Evolutionary conservation across 1,284 basidiomycete genomes (phyloP).

Genomic region (Mycena citricolor): DNA sequence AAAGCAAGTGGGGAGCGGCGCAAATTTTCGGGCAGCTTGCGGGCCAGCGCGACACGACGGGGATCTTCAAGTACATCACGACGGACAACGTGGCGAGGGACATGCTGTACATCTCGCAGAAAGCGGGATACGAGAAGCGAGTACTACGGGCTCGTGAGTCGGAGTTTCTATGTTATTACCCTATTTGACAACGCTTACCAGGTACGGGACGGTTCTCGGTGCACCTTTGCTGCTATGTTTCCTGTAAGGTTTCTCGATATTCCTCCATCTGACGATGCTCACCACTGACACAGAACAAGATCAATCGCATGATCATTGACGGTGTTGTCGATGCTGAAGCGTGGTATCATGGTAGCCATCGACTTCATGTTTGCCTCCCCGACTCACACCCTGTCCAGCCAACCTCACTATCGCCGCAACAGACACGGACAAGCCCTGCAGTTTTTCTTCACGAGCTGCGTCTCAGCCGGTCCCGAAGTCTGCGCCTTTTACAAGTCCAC

Average conservation of each 20-base stretch:
- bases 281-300: constrained; percentile 12
- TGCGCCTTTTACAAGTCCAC: constrained; percentile 31
- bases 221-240: constrained; percentile 17
- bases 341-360: constrained; percentile 8
- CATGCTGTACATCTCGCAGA: constrained; percentile 16
- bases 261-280: background rate
- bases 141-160: constrained; percentile 18
- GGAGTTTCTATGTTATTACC: background rate
- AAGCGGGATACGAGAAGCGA: constrained; percentile 14
- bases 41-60: constrained; percentile 8
- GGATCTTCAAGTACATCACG: constrained; percentile 15
- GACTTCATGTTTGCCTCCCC: background rate
- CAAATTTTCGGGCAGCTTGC: constrained; percentile 11
- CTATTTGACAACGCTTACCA: background rate
- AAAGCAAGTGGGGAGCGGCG: constrained; percentile 5
- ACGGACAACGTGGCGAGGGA: constrained; percentile 20
- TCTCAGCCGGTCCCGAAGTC: constrained; percentile 10
- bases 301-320: constrained; percentile 15
- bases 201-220: constrained; percentile 10
- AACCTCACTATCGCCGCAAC: constrained; percentile 15
- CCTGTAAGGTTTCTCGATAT: constrained; percentile 3
- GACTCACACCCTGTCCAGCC: constrained; percentile 1
- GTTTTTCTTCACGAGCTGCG: constrained; percentile 16
- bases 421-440: constrained; percentile 16
- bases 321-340: constrained; percentile 22